Base-by-base conservation (phyloP, 23 red algal genomes). In the Gracilaria vermiculophylla region DNA sequence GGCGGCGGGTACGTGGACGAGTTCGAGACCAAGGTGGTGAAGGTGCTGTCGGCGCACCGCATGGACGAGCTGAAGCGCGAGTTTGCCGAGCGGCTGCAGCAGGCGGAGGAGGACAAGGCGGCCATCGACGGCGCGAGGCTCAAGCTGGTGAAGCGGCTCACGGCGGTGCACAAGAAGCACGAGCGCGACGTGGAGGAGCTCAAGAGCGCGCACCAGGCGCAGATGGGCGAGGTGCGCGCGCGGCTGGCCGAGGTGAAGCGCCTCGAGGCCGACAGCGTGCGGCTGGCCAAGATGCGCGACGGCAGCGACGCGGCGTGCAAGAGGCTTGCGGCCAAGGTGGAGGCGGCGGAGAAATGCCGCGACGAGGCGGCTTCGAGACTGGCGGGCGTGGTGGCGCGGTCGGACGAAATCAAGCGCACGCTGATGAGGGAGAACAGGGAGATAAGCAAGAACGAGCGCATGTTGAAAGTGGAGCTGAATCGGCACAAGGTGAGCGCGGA, bases 61-160 rank as follows among this genome's bases (percentile, higher is more conserved):
- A 36, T 81, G 36, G 75, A 69, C n/a, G 87, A 80, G 45, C 80
- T 91, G 87, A 73, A 74, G 36, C 55, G 75, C 20, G 81, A 62
- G 40, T 91, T 91, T 58, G 58, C 62, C 43, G 69, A 91, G 40
- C 54, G 76, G 8, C 25, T 91, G 75, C 43, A 53, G 39, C 74
- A 80, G 44, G 87, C 76, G 16, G 76, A 81, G 34, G 66, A 81
- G 8, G 87, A 80, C 23, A 91, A 91, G 44, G 32, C 73, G 7
- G 44, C 52, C 32, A 45, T 81, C 9, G 87, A 91, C 35, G 53
- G 10, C 41, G 71, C 57, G 12, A 33, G 55, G 23, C n/a, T 81
- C 54, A 57, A 91, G 32, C 58, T 80, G 33, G 43, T 54, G 43
- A 53, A 73, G 16, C 75, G 58, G 9, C 15, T 91, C 3, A 50